Percentiles rank a stretch among this genome's conserved stretches.
phyloP scores from a whole-genome alignment of 139 green algal species.

The Tetradesmus lagerheimii region DNA sequence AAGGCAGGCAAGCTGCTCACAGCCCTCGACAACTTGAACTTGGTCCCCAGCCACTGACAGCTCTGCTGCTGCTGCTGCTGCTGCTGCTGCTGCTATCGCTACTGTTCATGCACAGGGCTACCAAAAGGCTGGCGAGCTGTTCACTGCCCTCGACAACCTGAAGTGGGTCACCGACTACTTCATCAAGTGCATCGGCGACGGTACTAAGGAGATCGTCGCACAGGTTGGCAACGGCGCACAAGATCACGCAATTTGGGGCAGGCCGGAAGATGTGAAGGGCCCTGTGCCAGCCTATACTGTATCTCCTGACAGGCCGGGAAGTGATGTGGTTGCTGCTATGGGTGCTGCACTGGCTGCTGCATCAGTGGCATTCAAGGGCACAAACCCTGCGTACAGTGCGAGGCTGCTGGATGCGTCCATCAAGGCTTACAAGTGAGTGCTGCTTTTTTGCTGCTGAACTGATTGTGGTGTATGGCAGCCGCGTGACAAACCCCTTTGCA shows the following conservation, averaged over 20 bases:
- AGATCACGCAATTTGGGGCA: slow-evolving; percentile 35
- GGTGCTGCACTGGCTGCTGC: slow-evolving; percentile 47
- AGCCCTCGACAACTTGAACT: slow-evolving; percentile 38
- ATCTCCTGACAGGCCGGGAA: slow-evolving; percentile 31
- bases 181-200: slow-evolving; percentile 48
- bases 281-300: slow-evolving; percentile 45
- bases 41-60: too few species aligned
- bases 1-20: background rate
- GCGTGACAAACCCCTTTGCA: too few species aligned
- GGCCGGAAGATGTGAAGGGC: slow-evolving; percentile 40
- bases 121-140: background rate
- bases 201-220: slow-evolving; percentile 27
- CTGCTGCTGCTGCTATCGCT: background rate
- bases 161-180: slow-evolving; percentile 51
- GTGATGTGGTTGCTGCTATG: slow-evolving; percentile 46
- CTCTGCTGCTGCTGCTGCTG: too few species aligned
- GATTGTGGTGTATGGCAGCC: background rate
- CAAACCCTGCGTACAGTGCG: slow-evolving; percentile 24
- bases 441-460: background rate
- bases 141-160: slow-evolving; percentile 32
- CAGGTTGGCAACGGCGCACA: slow-evolving; percentile 37
- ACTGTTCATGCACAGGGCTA: background rate
- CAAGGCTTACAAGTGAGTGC: slow-evolving; percentile 42
- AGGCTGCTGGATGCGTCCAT: slow-evolving; percentile 30
- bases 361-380: slow-evolving; percentile 38